Evolutionary conservation across 148 eudicot genomes (phyloP), one percentile per base, ranked within the genome.

Genomic region (Dianthus caryophyllus): DNA sequence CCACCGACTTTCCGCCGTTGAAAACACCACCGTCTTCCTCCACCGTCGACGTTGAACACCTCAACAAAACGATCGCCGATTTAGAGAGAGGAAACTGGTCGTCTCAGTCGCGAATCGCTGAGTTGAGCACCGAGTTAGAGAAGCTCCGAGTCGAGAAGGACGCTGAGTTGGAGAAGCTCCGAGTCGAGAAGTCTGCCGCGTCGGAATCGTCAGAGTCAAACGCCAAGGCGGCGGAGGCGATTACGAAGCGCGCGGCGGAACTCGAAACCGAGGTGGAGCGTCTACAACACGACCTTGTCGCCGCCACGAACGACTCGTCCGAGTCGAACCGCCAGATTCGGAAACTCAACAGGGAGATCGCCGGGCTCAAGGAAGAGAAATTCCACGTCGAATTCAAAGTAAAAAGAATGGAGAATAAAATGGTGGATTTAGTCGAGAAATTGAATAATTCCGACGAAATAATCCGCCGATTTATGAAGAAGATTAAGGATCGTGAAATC

Each of bases 251-350:
- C 56, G 77, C 75, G 1, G 39, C 33, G n/a, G 75, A 75, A 67
- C 82, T 71, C 27, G 75, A 75, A 30, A 68, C 64, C 2, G 52
- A 68, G 47, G 69, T 72, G n/a, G 36, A 48, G 59, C 68, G 76
- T 18, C 64, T 76, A 4, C 68, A 76, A 9, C 72, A 72, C 36
- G 79, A 76, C 12, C 50, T 67, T 0, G 15, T 53, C 30, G 29
- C 72, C 11, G 67, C 76, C 8, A 18, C 53, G 65, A 76, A 54
- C 52, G 59, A 63, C 24, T 54, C 44, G 2, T 55, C 52, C 1
- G 79, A 67, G 46, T 20, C 41, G 10, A 30, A 18, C 30, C 33
- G 52, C 2, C 65, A 74, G 75, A 61, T 61, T 48, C 25, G 16
- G 9, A 29, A 53, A 22, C 57, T 78, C 39, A 70, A 31, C 43